These are phyloP conservation scores for Haplographium delicatum DNA, from an alignment of 495 filamentous ascomycete species.

Conservation along the genomic window DNA sequence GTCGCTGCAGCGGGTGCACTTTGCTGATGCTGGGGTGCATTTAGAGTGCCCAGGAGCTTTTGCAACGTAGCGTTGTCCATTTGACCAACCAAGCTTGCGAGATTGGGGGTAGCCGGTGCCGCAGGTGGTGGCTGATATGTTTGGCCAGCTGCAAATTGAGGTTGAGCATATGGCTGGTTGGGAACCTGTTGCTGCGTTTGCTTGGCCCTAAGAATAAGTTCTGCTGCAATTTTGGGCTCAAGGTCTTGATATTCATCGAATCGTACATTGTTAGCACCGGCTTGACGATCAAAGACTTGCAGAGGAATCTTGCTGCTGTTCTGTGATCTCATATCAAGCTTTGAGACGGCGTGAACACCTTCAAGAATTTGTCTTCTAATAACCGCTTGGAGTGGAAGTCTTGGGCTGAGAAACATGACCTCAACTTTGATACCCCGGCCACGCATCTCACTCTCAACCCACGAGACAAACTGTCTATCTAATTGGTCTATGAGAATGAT, in stretches of 20 bases:
- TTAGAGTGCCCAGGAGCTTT: slow-evolving; percentile 61
- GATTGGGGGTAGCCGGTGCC: slow-evolving; percentile 38
- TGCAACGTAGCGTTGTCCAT: slow-evolving; percentile 70
- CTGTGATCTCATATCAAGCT: slow-evolving; percentile 64
- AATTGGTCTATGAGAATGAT: slow-evolving; percentile 77
- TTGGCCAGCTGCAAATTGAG: slow-evolving; percentile 17
- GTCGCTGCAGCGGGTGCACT: slow-evolving; percentile 36
- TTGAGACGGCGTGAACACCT: slow-evolving; percentile 79
- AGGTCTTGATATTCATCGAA: slow-evolving; percentile 83
- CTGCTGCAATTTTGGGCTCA: slow-evolving; percentile 68
- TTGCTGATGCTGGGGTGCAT: slow-evolving; percentile 41
- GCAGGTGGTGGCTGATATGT: slow-evolving; percentile 24
- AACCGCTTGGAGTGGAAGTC: slow-evolving; percentile 68
- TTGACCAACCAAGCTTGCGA: slow-evolving; percentile 53
- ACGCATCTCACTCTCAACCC: slow-evolving; percentile 71
- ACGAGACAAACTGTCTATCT: slow-evolving; percentile 72
- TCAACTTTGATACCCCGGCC: slow-evolving; percentile 66
- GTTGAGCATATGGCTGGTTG: slow-evolving; percentile 31
- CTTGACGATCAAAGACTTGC: slow-evolving; percentile 78
- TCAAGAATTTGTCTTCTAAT: slow-evolving; percentile 82
- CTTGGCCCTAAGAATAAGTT: slow-evolving; percentile 75
- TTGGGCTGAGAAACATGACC: slow-evolving; percentile 70
- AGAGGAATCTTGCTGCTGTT: slow-evolving; percentile 65
- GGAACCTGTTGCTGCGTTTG: slow-evolving; percentile 27
- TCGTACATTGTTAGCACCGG: slow-evolving; percentile 60